Conservation (phyloP, 2,329 filamentous ascomycete species). For the Colletotrichum sp. region DNA sequence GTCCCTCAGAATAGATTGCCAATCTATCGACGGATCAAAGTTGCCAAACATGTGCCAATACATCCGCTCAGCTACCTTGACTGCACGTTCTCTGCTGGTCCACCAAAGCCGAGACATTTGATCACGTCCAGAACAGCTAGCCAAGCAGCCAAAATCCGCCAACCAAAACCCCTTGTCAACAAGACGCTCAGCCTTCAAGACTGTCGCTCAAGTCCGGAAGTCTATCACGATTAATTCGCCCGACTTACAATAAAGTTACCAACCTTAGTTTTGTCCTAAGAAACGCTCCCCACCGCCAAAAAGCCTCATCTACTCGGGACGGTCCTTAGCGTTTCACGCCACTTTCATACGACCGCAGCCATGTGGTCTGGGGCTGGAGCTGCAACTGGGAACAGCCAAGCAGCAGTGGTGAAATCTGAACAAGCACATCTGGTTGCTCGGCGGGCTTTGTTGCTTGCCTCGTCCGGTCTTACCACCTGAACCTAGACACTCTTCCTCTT, state of each 20-base stretch:
- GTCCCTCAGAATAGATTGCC: constrained; percentile 1
- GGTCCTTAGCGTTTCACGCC: not conserved
- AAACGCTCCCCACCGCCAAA: not conserved
- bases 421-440: not conserved
- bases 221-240: not conserved
- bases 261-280: not conserved
- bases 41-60: not conserved
- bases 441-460: not conserved
- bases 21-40: not conserved
- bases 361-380: not conserved
- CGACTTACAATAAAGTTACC: not conserved
- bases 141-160: not conserved
- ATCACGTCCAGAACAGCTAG: not conserved
- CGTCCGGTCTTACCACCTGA: not conserved
- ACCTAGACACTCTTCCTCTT: not conserved
- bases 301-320: not conserved
- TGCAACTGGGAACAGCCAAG: not conserved
- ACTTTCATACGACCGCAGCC: not conserved
- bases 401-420: not conserved
- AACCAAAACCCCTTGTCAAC: not conserved
- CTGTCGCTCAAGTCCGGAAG: not conserved
- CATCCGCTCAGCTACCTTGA: not conserved
- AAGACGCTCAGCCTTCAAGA: not conserved
- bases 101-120: not conserved
- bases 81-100: not conserved